These are phyloP conservation scores for Allantophomopsis cytisporea DNA, from an alignment of 2,329 filamentous ascomycete species.

Conservation along the genomic window DNA sequence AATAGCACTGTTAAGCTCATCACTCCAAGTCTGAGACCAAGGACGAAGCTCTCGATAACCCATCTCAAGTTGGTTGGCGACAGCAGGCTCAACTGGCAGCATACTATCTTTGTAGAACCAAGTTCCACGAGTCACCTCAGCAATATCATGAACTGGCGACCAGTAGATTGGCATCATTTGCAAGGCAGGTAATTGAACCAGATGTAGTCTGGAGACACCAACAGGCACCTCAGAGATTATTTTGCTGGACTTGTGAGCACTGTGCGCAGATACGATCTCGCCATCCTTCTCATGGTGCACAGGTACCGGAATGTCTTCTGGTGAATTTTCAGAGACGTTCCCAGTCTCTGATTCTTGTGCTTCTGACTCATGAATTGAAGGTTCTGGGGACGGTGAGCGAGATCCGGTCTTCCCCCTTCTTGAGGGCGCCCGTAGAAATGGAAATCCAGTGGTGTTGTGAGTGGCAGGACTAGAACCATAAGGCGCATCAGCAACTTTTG, in stretches of 20 bases:
- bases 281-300: slow-evolving; percentile 10
- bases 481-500: neutral
- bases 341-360: neutral
- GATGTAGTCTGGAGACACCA: slow-evolving; percentile 78
- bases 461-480: slow-evolving; percentile 2
- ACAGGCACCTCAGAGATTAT: slow-evolving; percentile 53
- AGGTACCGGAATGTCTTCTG: slow-evolving; percentile 3
- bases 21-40: slow-evolving; percentile 85
- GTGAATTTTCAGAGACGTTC: neutral
- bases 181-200: slow-evolving; percentile 69
- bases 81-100: slow-evolving; percentile 70
- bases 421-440: slow-evolving; percentile 28
- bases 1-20: slow-evolving; percentile 80
- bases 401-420: slow-evolving; percentile 5
- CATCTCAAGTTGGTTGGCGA: slow-evolving; percentile 87
- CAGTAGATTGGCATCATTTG: slow-evolving; percentile 97
- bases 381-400: slow-evolving; percentile 1
- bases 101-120: slow-evolving; percentile 98
- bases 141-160: slow-evolving; percentile 84
- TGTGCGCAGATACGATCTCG: no score
- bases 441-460: slow-evolving; percentile 29
- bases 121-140: slow-evolving; percentile 69
- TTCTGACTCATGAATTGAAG: slow-evolving; percentile 1
- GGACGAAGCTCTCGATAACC: slow-evolving; percentile 78
- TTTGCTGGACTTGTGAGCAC: slow-evolving; percentile 14